Evolutionary conservation across 768 basidiomycete species (phyloP).

Genomic region (Boletus patriciae): DNA sequence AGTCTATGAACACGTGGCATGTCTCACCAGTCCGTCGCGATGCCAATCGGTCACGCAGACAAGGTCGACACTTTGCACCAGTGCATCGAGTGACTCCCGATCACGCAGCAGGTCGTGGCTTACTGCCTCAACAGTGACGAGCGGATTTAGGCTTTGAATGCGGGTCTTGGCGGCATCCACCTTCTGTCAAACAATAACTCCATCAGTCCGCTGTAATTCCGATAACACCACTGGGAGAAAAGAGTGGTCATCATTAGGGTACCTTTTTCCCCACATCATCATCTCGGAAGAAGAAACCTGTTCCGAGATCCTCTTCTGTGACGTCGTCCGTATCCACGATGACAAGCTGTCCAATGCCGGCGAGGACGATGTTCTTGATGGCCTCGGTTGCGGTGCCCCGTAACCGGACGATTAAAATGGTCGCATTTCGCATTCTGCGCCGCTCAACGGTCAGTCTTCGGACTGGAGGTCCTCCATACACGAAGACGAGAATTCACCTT

Average conservation of each 20-base stretch:
- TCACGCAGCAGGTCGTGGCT: slow-evolving; percentile 50
- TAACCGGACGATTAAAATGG: slow-evolving; percentile 78
- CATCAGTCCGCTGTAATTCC: slow-evolving; percentile 40
- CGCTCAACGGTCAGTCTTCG: slow-evolving; percentile 7
- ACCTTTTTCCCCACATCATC: slow-evolving; percentile 92
- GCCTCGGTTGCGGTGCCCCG: slow-evolving; percentile 87
- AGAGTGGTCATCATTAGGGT: slow-evolving; percentile 6
- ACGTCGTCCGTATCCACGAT: slow-evolving; percentile 80
- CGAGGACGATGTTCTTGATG: slow-evolving; percentile 96
- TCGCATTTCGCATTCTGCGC: slow-evolving; percentile 88
- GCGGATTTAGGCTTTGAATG: slow-evolving; percentile 89
- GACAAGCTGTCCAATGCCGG: slow-evolving; percentile 89
- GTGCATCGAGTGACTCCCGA: slow-evolving; percentile 51
- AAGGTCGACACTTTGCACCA: slow-evolving; percentile 72
- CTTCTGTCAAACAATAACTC: slow-evolving; percentile 50
- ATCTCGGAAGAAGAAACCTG: slow-evolving; percentile 92
- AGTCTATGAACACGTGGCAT: neutral
- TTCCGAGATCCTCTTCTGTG: slow-evolving; percentile 81
- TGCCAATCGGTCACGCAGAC: slow-evolving; percentile 86
- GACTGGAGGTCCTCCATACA: neutral
- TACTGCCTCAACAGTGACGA: slow-evolving; percentile 76
- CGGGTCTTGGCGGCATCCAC: slow-evolving; percentile 81
- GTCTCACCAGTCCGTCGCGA: slow-evolving; percentile 66
- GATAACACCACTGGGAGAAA: slow-evolving; percentile 36
- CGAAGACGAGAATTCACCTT: slow-evolving; percentile 48